Conservation (phyloP, 371 early-diverging fungal species). For the Rhizomucor miehei region DNA sequence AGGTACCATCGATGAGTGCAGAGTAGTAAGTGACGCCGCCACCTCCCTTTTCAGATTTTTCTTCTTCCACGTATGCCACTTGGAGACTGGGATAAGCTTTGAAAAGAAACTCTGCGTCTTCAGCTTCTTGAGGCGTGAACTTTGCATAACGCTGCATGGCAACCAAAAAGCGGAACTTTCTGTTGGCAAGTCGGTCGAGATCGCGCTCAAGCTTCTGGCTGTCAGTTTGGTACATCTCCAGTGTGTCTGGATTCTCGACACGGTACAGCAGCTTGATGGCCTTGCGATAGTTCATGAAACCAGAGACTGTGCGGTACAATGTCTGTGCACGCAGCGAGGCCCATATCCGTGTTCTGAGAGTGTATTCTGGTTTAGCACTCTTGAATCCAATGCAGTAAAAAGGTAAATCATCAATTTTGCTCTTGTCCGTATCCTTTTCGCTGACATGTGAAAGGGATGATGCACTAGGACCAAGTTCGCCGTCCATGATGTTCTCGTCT, state of each 20-base stretch:
- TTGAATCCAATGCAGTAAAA: conserved; percentile 85
- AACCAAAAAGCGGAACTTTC: conserved; percentile 84
- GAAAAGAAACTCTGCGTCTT: conserved; percentile 77
- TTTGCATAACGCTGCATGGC: conserved; percentile 88
- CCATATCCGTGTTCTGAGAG: conserved; percentile 87
- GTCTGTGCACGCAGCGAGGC: conserved; percentile 88
- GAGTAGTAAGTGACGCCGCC: conserved; percentile 64
- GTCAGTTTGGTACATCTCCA: conserved; percentile 59
- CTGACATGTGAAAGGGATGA: conserved; percentile 13
- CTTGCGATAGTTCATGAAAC: conserved; percentile 88
- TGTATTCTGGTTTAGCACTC: conserved; percentile 78
- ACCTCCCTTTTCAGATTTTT: conserved; percentile 43
- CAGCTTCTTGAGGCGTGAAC: conserved; percentile 74
- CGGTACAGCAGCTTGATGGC: conserved; percentile 80
- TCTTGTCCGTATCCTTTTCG: conserved; percentile 14
- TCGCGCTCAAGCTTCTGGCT: conserved; percentile 67
- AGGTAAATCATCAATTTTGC: conserved; percentile 68
- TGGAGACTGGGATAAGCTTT: conserved; percentile 78
- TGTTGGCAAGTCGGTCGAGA: conserved; percentile 60
- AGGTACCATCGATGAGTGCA: conserved; percentile 74
- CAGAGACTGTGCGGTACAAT: conserved; percentile 83
- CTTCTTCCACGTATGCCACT: conserved; percentile 82
- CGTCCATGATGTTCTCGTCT: conserved; percentile 39
- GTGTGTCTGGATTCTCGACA: conserved; percentile 80
- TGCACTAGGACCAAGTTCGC: conserved; percentile 7